Evolutionary conservation across 345 rosid species (phyloP), one percentile per base, ranked within the genome.

Genomic region (Mangifera indica): DNA sequence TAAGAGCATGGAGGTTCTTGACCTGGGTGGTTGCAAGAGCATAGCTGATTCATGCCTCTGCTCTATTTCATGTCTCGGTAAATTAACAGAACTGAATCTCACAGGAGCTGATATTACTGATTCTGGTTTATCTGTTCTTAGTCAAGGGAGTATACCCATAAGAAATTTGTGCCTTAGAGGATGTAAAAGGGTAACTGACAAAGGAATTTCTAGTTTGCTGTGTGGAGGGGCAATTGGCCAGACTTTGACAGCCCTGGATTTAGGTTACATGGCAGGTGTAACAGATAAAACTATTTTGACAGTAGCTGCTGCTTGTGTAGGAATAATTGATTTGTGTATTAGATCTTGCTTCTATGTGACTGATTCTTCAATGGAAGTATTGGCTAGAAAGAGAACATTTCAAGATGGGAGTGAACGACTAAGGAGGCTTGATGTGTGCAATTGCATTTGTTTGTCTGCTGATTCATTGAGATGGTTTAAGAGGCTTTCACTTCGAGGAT

Each of bases 101-200:
- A 77, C 83, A 18, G 88, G 89, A 82, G 85, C 89, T 57, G 89
- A 87, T 83, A 63, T 90, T 62, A 88, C 96, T 3, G 93, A 88
- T 69, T 63, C 52, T 59, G 93, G 91, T 40, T 78, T 90, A 82
- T 78, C 63, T 5, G 61, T 66, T 54, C 87, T 86, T 29, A 74
- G 87, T 72, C 77, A 83, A 54, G 83, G 84, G 13, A 81, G 76
- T 76, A 65, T 83, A 20, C 88, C 86, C 46, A 85, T 90, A 69
- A 62, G 64, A 8, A 80, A 68, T 71, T 67, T 90, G 59, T 84
- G 82, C 58, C 88, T 90, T 60, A 84, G 89, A 66, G 86, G 89
- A 67, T 90, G 96, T 72, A 86, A 77, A 84, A 78, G 92, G 76
- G 81, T 90, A 72, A 81, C 89, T 24, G 92, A 90, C 75, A 80